These are phyloP conservation scores for Calycina herbarum DNA, from an alignment of 2,329 filamentous ascomycete species.

Conservation along the genomic window DNA sequence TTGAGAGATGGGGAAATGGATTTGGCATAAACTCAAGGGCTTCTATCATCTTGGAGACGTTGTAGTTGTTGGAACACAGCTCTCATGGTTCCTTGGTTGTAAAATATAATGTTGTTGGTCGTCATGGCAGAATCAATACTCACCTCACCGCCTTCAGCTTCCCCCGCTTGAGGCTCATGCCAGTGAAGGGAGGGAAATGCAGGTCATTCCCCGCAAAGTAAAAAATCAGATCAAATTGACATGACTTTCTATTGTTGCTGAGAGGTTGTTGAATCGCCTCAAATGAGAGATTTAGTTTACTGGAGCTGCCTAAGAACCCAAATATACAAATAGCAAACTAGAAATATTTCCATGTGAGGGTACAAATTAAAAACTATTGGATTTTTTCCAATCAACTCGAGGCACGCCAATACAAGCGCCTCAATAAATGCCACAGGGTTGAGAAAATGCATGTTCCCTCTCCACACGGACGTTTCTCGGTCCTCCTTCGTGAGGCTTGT, in stretches of 20 bases:
- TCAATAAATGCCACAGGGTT: not conserved
- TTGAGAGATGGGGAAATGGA: slow-evolving; percentile 11
- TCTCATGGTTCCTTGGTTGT: not conserved
- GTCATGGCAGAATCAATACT: too few relatives aligned
- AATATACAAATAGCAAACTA: too few relatives aligned
- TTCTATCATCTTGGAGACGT: not conserved
- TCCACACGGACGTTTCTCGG: not conserved
- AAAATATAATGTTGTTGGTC: not conserved
- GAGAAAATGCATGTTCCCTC: not conserved
- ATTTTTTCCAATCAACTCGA: not conserved
- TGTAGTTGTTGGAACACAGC: not conserved
- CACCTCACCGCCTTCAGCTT: not conserved
- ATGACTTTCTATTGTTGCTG: too few relatives aligned
- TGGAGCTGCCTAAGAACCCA: too few relatives aligned
- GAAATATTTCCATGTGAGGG: too few relatives aligned
- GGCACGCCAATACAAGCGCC: not conserved
- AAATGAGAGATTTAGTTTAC: too few relatives aligned
- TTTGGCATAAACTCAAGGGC: not conserved
- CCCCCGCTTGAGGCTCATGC: not conserved
- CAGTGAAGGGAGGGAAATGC: not conserved
- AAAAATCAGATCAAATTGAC: not conserved
- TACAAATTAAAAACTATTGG: too few relatives aligned
- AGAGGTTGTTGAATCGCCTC: too few relatives aligned
- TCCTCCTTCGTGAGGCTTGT: not conserved
- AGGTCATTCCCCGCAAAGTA: not conserved